These are phyloP conservation scores for Lanmaoa rubissima DNA, from an alignment of 768 basidiomycete genomes.

Conservation along the genomic window DNA sequence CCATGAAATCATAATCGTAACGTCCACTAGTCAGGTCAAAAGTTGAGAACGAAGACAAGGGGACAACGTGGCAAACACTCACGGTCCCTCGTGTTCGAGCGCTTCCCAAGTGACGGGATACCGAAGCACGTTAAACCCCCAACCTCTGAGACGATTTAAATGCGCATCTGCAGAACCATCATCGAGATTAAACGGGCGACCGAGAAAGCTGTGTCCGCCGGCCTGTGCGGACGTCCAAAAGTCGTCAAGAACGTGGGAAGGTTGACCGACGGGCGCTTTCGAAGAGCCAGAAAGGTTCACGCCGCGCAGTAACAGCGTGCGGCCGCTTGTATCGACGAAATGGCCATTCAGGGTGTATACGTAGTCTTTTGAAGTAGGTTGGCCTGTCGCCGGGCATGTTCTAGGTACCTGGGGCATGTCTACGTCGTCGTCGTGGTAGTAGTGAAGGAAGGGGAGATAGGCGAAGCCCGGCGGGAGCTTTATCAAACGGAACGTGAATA, in stretches of 20 bases:
- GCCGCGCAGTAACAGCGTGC: conserved; percentile 84
- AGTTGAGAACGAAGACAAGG: not conserved
- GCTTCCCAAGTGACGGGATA: conserved; percentile 94
- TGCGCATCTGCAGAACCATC: conserved; percentile 86
- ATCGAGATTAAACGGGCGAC: conserved; percentile 78
- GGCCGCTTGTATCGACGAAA: conserved; percentile 73
- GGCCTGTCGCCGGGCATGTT: conserved; percentile 20
- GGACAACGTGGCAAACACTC: conserved; percentile 39
- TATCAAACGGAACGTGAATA: not conserved
- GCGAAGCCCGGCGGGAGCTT: not conserved
- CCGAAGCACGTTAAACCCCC: conserved; percentile 90
- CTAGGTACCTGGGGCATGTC: conserved; percentile 23
- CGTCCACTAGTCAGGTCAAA: conserved; percentile 54
- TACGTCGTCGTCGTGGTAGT: conserved; percentile 3
- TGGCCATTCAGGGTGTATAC: conserved; percentile 65
- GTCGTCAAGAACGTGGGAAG: conserved; percentile 62
- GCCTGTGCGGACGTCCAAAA: conserved; percentile 82
- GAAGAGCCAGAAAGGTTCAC: conserved; percentile 90
- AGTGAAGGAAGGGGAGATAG: not conserved
- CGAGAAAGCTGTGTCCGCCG: conserved; percentile 69
- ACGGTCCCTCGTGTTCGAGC: conserved; percentile 94
- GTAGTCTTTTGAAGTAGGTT: conserved; percentile 30
- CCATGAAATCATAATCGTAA: conserved; percentile 90
- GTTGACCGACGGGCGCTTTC: conserved; percentile 76
- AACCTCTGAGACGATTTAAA: conserved; percentile 77